Base-by-base conservation (phyloP, 305 asterid genomes). In the Solanum hybrid region DNA sequence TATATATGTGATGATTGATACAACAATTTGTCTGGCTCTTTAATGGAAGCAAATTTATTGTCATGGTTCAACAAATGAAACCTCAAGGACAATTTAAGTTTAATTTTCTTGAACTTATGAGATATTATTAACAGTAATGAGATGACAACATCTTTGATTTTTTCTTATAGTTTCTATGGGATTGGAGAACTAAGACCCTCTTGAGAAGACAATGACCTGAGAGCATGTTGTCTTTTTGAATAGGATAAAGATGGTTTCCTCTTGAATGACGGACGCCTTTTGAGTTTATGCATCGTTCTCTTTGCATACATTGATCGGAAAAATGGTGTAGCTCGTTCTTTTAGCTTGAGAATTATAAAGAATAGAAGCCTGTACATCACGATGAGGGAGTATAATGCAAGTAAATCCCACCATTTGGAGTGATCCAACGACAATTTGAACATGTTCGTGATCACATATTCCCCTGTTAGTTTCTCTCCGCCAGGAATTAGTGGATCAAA, bases 351-450 rank as follows among this genome's bases (percentile, higher is more conserved):
- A 11, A 95, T 86, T 1, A 94, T 6, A 90, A 95, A 95, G 97
- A 96, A 97, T 10, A 93, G 27, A 29, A 95, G 10, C 87, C 99
- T 90, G 89, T 96, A 97, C 32, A 93, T 93, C 24, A 96, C 26
- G 73, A 95, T 93, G 13, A 97, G 98, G 15, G 90, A 91, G 38
- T 72, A 96, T 0, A 96, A 91, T 5, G 96, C 99, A 4, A 90
- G 87, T 38, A 96, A 91, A 91, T 97, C 99, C 98, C 97, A 96
- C 99, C 99, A 97, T 88, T 97, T 97, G 34, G 99, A 97, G 68
- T 95, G 97, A 89, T 93, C 93, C 38, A 95, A 41, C 0, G 96
- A 87, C 75, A 97, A 87, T 38, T 95, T 90, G 26, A 95, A 95
- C 96, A 97, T 93, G 33, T 92, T 91, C 12, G 32, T 89, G 32